These are phyloP conservation scores for Arachnomyces sp. DNA, from an alignment of 2,329 filamentous ascomycete species.

Conservation along the genomic window DNA sequence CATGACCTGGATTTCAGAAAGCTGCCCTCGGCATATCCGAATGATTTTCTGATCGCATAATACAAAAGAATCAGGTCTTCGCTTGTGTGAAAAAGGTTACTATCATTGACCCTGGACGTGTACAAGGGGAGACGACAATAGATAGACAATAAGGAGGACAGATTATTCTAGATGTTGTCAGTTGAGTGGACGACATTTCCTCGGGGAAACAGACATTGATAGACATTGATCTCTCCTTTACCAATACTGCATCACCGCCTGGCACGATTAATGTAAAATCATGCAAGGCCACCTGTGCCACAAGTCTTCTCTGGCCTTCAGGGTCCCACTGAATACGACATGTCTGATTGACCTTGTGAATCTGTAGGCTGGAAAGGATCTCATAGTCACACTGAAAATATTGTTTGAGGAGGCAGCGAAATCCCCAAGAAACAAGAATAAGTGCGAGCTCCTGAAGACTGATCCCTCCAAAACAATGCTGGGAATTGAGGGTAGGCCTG, in stretches of 20 bases:
- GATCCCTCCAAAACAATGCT: too few relatives aligned
- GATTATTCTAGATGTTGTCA: too few relatives aligned
- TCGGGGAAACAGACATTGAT: too few relatives aligned
- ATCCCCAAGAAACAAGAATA: too few relatives aligned
- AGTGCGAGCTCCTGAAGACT: too few relatives aligned
- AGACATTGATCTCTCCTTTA: too few relatives aligned
- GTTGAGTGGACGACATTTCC: too few relatives aligned
- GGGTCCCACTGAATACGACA: constrained; percentile 1
- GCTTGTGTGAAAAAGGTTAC: constrained; percentile 1
- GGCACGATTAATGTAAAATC: constrained; percentile 1
- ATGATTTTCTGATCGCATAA: constrained; percentile 8
- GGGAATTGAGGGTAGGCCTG: not conserved
- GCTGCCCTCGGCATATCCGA: constrained; percentile 5
- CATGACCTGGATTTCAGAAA: constrained; percentile 4
- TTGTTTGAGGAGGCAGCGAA: constrained; percentile 1
- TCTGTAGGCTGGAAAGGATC: constrained; percentile 2
- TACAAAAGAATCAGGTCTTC: constrained; percentile 1
- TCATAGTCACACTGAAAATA: constrained; percentile 3
- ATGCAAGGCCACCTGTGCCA: constrained; percentile 3
- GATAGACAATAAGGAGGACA: too few relatives aligned
- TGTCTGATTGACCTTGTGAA: constrained; percentile 3
- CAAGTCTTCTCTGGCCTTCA: constrained; percentile 3
- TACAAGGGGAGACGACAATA: too few relatives aligned
- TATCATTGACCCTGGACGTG: not conserved
- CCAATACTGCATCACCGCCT: constrained; percentile 1